phyloP scores from a whole-genome alignment of 2,329 filamentous ascomycete species.

The Neofusicoccum kwambonambiense region DNA sequence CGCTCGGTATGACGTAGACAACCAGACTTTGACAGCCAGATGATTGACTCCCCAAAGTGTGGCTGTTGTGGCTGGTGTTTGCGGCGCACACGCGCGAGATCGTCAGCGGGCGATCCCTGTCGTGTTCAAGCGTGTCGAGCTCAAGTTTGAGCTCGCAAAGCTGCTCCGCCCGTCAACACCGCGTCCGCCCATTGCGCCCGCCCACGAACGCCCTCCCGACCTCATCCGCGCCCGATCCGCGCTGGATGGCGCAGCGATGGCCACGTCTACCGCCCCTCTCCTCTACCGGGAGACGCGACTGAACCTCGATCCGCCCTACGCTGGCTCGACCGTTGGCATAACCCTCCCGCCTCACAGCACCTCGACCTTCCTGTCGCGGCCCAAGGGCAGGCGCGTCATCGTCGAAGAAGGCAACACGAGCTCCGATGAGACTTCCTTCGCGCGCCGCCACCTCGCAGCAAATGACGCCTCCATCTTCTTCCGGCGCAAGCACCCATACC shows the following conservation, averaged over 20 bases:
- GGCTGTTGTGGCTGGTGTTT: slow-evolving; percentile 10
- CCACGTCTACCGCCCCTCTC: slow-evolving; percentile 60
- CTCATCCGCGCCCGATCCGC: background rate
- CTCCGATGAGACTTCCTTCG: slow-evolving; percentile 72
- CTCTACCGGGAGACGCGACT: slow-evolving; percentile 85
- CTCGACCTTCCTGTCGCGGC: slow-evolving; percentile 33
- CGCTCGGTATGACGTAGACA: background rate
- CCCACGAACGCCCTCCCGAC: background rate
- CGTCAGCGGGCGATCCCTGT: slow-evolving; percentile 10
- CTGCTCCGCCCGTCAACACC: slow-evolving; percentile 16
- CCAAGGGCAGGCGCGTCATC: slow-evolving; percentile 33
- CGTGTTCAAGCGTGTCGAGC: slow-evolving; percentile 15
- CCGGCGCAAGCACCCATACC: slow-evolving; percentile 70
- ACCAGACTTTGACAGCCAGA: background rate
- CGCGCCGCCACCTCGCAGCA: slow-evolving; percentile 69
- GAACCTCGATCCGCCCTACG: slow-evolving; percentile 73
- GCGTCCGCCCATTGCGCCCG: slow-evolving; percentile 5
- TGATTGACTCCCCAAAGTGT: background rate
- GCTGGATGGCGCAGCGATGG: slow-evolving; percentile 67
- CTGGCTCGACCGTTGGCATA: slow-evolving; percentile 69
- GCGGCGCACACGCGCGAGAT: slow-evolving; percentile 10
- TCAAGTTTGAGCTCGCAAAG: slow-evolving; percentile 12
- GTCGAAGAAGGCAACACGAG: slow-evolving; percentile 40
- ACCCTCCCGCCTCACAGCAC: slow-evolving; percentile 34
- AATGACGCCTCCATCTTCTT: slow-evolving; percentile 78